These are phyloP conservation scores for Termitomyces sp. DNA, from an alignment of 768 basidiomycete genomes.

Conservation along the genomic window DNA sequence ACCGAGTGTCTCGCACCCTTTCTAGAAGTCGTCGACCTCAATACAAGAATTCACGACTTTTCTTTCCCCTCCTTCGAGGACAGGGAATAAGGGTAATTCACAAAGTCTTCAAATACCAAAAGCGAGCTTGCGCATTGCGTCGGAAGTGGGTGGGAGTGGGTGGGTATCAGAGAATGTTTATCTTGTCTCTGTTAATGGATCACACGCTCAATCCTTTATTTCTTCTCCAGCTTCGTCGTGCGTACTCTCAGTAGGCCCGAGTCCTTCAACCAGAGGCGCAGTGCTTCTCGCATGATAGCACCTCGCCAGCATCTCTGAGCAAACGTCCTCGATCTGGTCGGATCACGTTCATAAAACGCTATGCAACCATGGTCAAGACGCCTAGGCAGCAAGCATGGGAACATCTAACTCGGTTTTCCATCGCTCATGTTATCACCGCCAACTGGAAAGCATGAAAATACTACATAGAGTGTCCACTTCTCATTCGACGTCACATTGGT, in stretches of 20 bases:
- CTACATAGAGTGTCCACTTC: too few species aligned
- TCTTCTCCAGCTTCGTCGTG: constrained; percentile 57
- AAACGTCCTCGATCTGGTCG: too few species aligned
- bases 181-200: neutral
- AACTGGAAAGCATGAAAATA: too few species aligned
- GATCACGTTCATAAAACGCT: too few species aligned
- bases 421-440: too few species aligned
- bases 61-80: constrained; percentile 42
- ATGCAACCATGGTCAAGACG: too few species aligned
- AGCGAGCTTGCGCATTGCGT: constrained; percentile 49
- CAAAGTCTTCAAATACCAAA: constrained; percentile 53
- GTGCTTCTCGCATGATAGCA: constrained; percentile 61
- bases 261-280: constrained; percentile 56
- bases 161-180: constrained; percentile 20
- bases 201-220: constrained; percentile 30
- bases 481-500: too few species aligned
- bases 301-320: too few species aligned
- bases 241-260: constrained; percentile 54
- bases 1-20: constrained; percentile 55
- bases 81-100: constrained; percentile 30
- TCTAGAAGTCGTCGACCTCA: constrained; percentile 51
- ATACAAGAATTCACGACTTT: constrained; percentile 57
- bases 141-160: constrained; percentile 67
- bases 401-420: too few species aligned
- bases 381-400: too few species aligned